A percentile compares a stretch with the other conserved stretches of the same genome.
Evolutionary conservation across 768 basidiomycete genomes (phyloP).

Genomic region (Pulveroboletus frians): DNA sequence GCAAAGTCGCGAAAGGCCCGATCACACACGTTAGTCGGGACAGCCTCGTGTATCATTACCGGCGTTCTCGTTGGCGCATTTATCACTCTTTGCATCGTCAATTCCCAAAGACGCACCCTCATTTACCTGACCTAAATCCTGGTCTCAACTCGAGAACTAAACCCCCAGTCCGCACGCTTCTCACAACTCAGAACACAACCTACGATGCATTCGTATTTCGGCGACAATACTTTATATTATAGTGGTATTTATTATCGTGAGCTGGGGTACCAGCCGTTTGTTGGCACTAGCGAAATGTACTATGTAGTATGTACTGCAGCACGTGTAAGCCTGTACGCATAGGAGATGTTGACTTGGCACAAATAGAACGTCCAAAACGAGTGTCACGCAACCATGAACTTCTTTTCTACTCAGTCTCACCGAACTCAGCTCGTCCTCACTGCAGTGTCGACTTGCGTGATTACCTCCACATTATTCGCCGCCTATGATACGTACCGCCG

Average conservation of each 20-base stretch:
- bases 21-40: constrained; percentile 26
- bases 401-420: constrained; percentile 42
- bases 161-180: neutral
- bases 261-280: constrained; percentile 7
- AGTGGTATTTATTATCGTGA: constrained; percentile 24
- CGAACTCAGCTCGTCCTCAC: constrained; percentile 59
- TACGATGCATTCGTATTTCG: constrained; percentile 20
- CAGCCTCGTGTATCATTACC: constrained; percentile 46
- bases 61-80: constrained; percentile 59
- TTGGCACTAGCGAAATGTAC: neutral
- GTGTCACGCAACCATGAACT: constrained; percentile 15
- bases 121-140: constrained; percentile 32
- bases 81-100: constrained; percentile 47
- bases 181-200: neutral
- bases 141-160: neutral
- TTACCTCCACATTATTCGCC: constrained; percentile 56
- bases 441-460: constrained; percentile 58
- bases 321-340: neutral
- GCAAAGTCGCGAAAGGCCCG: constrained; percentile 17
- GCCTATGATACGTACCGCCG: constrained; percentile 49
- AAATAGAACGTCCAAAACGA: neutral
- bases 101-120: constrained; percentile 44
- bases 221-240: constrained; percentile 25
- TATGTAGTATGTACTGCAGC: constrained; percentile 1
- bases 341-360: neutral